phyloP scores from a whole-genome alignment of 1,284 basidiomycete species.

The Naganishia cerealis region DNA sequence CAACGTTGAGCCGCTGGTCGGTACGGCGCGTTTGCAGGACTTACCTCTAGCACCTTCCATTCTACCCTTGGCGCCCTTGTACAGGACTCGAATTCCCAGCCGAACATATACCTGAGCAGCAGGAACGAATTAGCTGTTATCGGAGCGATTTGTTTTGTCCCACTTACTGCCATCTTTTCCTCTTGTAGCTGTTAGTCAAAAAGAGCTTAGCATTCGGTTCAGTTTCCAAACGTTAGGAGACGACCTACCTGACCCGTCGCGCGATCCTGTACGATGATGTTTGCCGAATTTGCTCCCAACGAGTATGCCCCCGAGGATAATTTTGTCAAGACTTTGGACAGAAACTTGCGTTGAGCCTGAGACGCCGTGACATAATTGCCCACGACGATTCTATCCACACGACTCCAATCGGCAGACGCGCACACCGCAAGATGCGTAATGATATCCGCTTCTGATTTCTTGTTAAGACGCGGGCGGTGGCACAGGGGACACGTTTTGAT shows the following conservation, averaged over 20 bases:
- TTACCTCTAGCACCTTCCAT: constrained; percentile 86
- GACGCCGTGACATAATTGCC: constrained; percentile 93
- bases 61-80: constrained; percentile 83
- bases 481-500: constrained; percentile 92
- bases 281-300: constrained; percentile 79
- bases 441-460: constrained; percentile 88
- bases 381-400: constrained; percentile 82
- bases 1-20: background rate
- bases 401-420: constrained; percentile 85
- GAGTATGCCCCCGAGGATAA: constrained; percentile 81
- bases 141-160: background rate
- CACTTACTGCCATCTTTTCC: constrained; percentile 74
- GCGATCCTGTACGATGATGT: constrained; percentile 92
- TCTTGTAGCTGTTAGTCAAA: constrained; percentile 69
- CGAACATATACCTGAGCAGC: constrained; percentile 80
- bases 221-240: background rate
- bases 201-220: background rate
- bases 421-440: constrained; percentile 91
- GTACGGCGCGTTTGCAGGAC: constrained; percentile 38
- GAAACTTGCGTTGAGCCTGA: constrained; percentile 96
- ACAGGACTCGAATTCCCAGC: constrained; percentile 84
- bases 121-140: constrained; percentile 29
- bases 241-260: constrained; percentile 64
- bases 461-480: constrained; percentile 77
- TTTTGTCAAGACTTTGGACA: constrained; percentile 82